Evolutionary conservation across 371 early-diverging fungal genomes (phyloP).

Genomic region (Dichotomocladium elegans): DNA sequence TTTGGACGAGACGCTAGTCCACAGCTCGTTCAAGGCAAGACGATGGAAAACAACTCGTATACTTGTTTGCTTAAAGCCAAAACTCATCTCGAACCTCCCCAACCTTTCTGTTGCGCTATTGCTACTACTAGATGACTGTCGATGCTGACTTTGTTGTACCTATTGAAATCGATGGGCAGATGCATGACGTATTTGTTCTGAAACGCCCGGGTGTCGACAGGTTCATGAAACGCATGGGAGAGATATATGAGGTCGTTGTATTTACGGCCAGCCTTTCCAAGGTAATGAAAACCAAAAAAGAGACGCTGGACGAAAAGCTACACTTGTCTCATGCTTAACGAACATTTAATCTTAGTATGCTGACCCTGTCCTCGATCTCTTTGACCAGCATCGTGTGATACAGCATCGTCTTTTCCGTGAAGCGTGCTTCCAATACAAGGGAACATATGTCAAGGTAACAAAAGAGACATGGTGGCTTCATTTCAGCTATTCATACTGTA

Average conservation of each 20-base stretch:
- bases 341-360: conserved; percentile 87
- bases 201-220: conserved; percentile 91
- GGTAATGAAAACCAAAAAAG: conserved; percentile 48
- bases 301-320: too few relatives aligned
- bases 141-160: conserved; percentile 80
- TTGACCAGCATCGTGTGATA: conserved; percentile 79
- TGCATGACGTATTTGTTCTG: conserved; percentile 89
- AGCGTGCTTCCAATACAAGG: conserved; percentile 85
- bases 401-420: conserved; percentile 91
- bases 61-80: too few relatives aligned
- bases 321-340: too few relatives aligned
- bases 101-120: too few relatives aligned
- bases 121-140: conserved; percentile 45
- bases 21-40: conserved; percentile 47
- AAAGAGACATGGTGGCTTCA: too few relatives aligned
- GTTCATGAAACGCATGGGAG: conserved; percentile 79
- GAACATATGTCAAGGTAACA: conserved; percentile 90
- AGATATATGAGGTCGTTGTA: conserved; percentile 87
- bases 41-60: too few relatives aligned
- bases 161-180: conserved; percentile 80
- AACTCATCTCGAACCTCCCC: too few relatives aligned
- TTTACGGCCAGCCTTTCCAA: conserved; percentile 92
- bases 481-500: too few relatives aligned
- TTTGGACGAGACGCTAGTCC: conserved; percentile 58
- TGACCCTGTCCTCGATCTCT: conserved; percentile 87